A percentile compares a stretch with the other conserved stretches of the same genome.
phyloP scores from a whole-genome alignment of 2,329 filamentous ascomycete species.

The Penicillium capsulatum region DNA sequence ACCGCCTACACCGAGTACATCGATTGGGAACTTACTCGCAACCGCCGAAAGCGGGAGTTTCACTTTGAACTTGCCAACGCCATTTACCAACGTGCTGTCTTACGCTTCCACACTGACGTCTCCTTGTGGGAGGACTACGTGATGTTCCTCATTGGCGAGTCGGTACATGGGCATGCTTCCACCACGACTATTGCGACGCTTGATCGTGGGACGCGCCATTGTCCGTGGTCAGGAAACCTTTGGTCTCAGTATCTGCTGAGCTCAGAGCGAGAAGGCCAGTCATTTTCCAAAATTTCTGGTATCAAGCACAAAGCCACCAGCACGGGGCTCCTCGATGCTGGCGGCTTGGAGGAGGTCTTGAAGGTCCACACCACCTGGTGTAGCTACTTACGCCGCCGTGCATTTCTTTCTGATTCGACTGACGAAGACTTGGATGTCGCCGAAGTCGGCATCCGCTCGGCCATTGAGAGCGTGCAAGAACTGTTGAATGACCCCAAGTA shows the following conservation, averaged over 20 bases:
- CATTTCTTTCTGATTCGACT: slow-evolving; percentile 67
- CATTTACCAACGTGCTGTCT: slow-evolving; percentile 74
- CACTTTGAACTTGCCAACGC: slow-evolving; percentile 54
- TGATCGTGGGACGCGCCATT: slow-evolving; percentile 79
- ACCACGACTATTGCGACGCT: slow-evolving; percentile 63
- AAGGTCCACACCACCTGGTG: slow-evolving; percentile 95
- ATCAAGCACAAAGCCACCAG: slow-evolving; percentile 92
- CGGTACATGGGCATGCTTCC: slow-evolving; percentile 43
- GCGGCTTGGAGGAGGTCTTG: slow-evolving; percentile 81
- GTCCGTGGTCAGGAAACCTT: slow-evolving; percentile 84
- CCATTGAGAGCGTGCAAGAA: slow-evolving; percentile 76
- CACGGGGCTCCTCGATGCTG: slow-evolving; percentile 75
- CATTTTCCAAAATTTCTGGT: slow-evolving; percentile 75
- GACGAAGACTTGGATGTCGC: slow-evolving; percentile 86
- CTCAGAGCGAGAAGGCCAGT: slow-evolving; percentile 70
- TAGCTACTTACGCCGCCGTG: slow-evolving; percentile 80
- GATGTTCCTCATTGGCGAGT: slow-evolving; percentile 62
- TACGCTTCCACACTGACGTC: slow-evolving; percentile 67
- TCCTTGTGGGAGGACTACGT: slow-evolving; percentile 79
- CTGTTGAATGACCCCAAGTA: slow-evolving; percentile 69
- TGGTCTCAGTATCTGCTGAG: slow-evolving; percentile 88
- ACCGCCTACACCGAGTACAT: slow-evolving; percentile 64
- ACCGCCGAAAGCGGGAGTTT: slow-evolving; percentile 53
- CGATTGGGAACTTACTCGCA: slow-evolving; percentile 72
- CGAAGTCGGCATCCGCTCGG: slow-evolving; percentile 80